These are phyloP conservation scores for Colletotrichum acutatum DNA, from an alignment of 2,329 filamentous ascomycete species.

Conservation along the genomic window DNA sequence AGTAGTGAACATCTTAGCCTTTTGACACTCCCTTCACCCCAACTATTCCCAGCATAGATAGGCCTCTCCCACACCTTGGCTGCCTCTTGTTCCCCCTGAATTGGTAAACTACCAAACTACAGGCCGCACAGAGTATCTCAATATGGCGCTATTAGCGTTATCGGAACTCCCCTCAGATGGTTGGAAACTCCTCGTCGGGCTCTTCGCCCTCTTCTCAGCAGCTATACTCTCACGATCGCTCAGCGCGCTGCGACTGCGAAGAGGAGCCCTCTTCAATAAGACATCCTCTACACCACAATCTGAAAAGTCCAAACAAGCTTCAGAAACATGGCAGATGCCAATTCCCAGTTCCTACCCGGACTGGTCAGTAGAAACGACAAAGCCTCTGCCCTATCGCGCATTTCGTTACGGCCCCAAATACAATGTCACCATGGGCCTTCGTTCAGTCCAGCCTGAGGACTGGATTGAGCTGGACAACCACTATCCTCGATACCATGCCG, in stretches of 20 bases:
- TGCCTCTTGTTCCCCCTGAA: not conserved
- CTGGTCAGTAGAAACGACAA: slow-evolving; percentile 76
- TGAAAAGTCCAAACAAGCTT: not conserved
- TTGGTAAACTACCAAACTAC: not conserved
- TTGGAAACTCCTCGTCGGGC: slow-evolving; percentile 17
- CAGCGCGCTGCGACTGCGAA: not conserved
- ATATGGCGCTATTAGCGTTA: slow-evolving; percentile 8
- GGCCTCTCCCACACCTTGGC: not conserved
- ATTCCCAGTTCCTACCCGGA: slow-evolving; percentile 69
- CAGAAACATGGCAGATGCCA: slow-evolving; percentile 65
- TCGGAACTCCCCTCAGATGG: not conserved
- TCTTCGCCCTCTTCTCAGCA: slow-evolving; percentile 16
- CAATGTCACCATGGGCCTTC: slow-evolving; percentile 80
- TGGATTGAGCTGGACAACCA: slow-evolving; percentile 91
- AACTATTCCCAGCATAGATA: not conserved
- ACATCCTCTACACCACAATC: not conserved
- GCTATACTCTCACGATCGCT: slow-evolving; percentile 3
- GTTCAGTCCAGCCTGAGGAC: slow-evolving; percentile 75
- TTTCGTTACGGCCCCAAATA: slow-evolving; percentile 84
- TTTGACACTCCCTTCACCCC: not conserved
- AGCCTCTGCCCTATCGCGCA: slow-evolving; percentile 80
- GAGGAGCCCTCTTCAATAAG: not conserved
- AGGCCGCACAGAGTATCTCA: not conserved
- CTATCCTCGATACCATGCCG: slow-evolving; percentile 76
- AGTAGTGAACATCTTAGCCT: not conserved